Percentiles rank a stretch among this genome's conserved stretches.
These are phyloP conservation scores for Arxiozyma slooffiae DNA, from an alignment of 1,139 yeast species.

Conservation along the genomic window DNA sequence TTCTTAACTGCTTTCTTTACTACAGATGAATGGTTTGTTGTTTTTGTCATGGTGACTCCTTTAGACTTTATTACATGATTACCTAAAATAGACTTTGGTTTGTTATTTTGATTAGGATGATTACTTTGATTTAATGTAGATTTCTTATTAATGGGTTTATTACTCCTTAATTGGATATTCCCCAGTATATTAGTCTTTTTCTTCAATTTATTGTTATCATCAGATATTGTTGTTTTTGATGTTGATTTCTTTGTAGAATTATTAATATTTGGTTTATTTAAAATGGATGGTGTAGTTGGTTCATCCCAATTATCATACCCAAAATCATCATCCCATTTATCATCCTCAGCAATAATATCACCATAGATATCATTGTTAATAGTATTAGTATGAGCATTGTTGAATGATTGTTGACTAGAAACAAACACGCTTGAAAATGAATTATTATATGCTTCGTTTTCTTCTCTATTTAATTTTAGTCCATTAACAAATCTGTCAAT, in stretches of 20 bases:
- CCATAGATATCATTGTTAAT: not conserved
- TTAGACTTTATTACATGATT: not conserved
- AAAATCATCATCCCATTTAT: not conserved
- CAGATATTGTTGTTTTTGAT: not conserved
- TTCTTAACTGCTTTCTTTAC: not conserved
- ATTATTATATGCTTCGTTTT: slow-evolving; percentile 24
- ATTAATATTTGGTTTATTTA: not conserved
- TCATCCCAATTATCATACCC: not conserved
- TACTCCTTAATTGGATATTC: not conserved
- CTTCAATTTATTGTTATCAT: not conserved
- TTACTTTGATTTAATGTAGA: not conserved
- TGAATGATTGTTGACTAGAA: not conserved
- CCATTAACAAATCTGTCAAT: not conserved
- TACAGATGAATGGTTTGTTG: not conserved
- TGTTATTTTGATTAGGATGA: too few species aligned
- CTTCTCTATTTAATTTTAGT: slow-evolving; percentile 23
- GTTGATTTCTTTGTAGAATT: not conserved
- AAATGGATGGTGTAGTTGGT: not conserved
- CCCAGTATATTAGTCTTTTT: not conserved
- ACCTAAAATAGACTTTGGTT: not conserved
- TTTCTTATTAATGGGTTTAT: not conserved
- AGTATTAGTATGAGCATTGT: not conserved
- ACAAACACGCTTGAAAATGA: not conserved
- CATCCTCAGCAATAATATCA: slow-evolving; percentile 15
- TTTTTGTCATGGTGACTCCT: not conserved